Base-by-base conservation (phyloP, 208 protist species). In the Trypanosoma avium region DNA sequence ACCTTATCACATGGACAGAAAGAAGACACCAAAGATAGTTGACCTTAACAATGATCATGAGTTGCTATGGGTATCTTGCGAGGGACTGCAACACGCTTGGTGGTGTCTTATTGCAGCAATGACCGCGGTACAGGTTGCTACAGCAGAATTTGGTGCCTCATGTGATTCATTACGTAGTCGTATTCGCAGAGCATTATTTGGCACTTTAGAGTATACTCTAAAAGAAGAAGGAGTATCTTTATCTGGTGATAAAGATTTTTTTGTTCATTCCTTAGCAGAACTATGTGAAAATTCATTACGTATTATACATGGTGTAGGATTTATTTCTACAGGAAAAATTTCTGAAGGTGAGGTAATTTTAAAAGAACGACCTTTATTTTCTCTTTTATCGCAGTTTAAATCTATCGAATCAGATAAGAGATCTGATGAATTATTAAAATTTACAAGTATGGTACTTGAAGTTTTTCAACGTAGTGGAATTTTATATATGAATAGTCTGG, bases 321-420 rank as follows among this genome's bases (percentile, higher is more conserved):
- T 88, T 19, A 56, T 84, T 19, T 68, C 82, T 7, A 73, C 59
- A 12, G 56, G 27, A 6, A 12, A 59, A 0, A 67, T 88, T 30
- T n/a, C 42, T 22, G 82, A 80, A 48, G 82, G 78, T 13, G 62
- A 59, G 47, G 64, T 77, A 5, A 64, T 88, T 22, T 17, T 74
- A 1, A 64, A 57, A 3, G 82, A 88, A 53, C 21, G n/a, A 17
- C 46, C 69, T 13, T 38, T 69, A 36, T 27, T 75, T 4, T 61
- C 47, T 32, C n/a, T 35, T 30, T 4, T 36, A 36, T 22, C 47
- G 12, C n/a, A 43, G 3, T 21, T 21, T n/a, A 19, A 1, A 17
- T 1, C 32, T 7, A 1, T n/a, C 0, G n/a, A 5, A 22, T 15
- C 48, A 6, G 36, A 49, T 6, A 27, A n/a, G 3, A 36, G 24